phyloP scores from a whole-genome alignment of 1,284 basidiomycete genomes.

The Moesziomyces antarcticus region DNA sequence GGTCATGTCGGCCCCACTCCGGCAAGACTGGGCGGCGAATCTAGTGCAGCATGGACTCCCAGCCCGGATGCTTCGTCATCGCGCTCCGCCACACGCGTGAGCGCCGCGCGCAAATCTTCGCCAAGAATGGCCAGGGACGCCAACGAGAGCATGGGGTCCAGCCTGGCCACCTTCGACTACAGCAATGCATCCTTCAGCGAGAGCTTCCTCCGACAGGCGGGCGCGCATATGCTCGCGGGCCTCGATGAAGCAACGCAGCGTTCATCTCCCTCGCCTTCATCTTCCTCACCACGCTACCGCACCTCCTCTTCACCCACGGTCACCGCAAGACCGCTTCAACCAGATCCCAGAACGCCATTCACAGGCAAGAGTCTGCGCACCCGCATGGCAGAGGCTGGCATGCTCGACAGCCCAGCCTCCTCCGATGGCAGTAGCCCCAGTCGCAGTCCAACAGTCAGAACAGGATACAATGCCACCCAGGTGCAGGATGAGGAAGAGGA shows the following conservation, averaged over 20 bases:
- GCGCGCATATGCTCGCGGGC: slow-evolving; percentile 51
- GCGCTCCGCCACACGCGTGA: slow-evolving; percentile 10
- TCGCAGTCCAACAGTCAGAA: slow-evolving; percentile 14
- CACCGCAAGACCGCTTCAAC: slow-evolving; percentile 18
- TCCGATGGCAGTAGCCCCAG: slow-evolving; percentile 30
- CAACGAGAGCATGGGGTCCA: slow-evolving; percentile 42
- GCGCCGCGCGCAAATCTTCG: slow-evolving; percentile 1
- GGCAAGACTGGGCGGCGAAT: not conserved
- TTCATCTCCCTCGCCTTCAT: not conserved
- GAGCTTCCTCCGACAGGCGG: slow-evolving; percentile 59
- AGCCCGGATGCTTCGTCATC: slow-evolving; percentile 29
- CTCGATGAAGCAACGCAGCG: slow-evolving; percentile 28
- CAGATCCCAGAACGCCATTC: slow-evolving; percentile 28
- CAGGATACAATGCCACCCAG: slow-evolving; percentile 2
- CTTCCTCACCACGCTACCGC: slow-evolving; percentile 24
- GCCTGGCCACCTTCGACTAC: slow-evolving; percentile 39
- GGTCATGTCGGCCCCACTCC: too few species aligned
- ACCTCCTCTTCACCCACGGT: slow-evolving; percentile 24
- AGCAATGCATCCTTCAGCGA: slow-evolving; percentile 60
- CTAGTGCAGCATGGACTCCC: slow-evolving; percentile 25
- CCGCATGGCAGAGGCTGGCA: slow-evolving; percentile 31
- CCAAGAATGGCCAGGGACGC: not conserved
- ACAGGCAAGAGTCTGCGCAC: slow-evolving; percentile 34
- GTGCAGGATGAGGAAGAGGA: not conserved
- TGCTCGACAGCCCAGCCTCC: slow-evolving; percentile 26